Conservation (phyloP, 2,329 filamentous ascomycete species). For the Arthrobotrys sinensis region DNA sequence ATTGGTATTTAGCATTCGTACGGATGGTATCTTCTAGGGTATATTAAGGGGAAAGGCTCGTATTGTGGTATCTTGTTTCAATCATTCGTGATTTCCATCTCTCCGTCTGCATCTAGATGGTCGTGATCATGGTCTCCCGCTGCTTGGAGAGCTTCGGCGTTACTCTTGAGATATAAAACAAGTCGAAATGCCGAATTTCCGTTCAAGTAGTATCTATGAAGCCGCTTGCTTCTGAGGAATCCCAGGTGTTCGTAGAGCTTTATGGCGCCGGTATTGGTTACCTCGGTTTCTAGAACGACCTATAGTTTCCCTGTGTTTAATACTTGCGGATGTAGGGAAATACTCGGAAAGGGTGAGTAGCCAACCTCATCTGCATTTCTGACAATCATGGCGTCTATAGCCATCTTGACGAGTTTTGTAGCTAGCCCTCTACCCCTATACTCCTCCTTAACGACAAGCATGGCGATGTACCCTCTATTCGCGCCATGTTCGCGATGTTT, state of each 20-base stretch:
- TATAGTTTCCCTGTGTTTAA: conserved; percentile 63
- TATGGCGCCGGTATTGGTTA: conserved; percentile 90
- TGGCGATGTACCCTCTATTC: conserved; percentile 94
- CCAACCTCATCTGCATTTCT: conserved; percentile 84
- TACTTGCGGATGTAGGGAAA: not conserved
- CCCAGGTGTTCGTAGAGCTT: conserved; percentile 93
- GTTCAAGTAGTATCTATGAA: conserved; percentile 96
- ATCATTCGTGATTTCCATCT: conserved; percentile 55
- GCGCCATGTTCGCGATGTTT: conserved; percentile 85
- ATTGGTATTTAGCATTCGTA: conserved; percentile 10
- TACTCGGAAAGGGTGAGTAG: conserved; percentile 33
- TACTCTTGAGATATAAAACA: conserved; percentile 80
- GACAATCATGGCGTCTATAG: conserved; percentile 90
- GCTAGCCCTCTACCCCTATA: conserved; percentile 87
- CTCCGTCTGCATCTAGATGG: conserved; percentile 35
- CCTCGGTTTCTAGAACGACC: conserved; percentile 95
- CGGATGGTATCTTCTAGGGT: conserved; percentile 12
- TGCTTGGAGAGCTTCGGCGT: conserved; percentile 10
- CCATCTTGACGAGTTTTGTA: conserved; percentile 87
- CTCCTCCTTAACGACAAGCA: conserved; percentile 89
- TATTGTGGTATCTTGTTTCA: not conserved
- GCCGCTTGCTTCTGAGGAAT: conserved; percentile 89
- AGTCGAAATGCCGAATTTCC: conserved; percentile 94
- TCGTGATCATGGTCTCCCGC: conserved; percentile 13
- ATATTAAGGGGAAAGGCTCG: not conserved